Conservation (phyloP, 495 filamentous ascomycete species). For the Penicillium ochrochloron region DNA sequence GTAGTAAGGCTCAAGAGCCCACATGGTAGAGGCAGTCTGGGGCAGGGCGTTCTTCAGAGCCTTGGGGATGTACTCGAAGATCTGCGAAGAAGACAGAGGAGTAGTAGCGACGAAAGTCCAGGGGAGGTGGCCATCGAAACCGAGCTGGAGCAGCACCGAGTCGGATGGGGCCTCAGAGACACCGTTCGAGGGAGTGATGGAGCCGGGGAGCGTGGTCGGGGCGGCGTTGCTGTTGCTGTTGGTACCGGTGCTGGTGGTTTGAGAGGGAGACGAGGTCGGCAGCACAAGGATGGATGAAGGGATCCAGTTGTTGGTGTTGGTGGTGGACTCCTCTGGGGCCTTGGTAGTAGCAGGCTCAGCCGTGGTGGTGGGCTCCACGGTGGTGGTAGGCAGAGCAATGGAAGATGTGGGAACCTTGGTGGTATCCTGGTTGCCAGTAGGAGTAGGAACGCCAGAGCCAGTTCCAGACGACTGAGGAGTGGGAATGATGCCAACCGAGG, state of each 20-base stretch:
- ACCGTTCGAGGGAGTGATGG: constrained; percentile 70
- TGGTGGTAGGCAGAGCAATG: neutral
- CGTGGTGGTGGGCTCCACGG: constrained; percentile 27
- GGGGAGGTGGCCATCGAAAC: constrained; percentile 78
- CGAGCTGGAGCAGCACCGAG: constrained; percentile 77
- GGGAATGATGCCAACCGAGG: constrained; percentile 30
- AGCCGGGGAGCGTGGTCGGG: constrained; percentile 68
- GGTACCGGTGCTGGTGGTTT: constrained; percentile 39
- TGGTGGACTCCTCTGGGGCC: constrained; percentile 18
- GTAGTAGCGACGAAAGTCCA: constrained; percentile 79
- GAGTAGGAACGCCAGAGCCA: constrained; percentile 23
- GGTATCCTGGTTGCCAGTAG: constrained; percentile 16
- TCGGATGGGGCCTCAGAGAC: constrained; percentile 60
- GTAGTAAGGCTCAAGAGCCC: constrained; percentile 77
- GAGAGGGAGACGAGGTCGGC: constrained; percentile 32
- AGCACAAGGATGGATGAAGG: constrained; percentile 34
- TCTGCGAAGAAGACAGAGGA: constrained; percentile 75
- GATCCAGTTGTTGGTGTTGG: constrained; percentile 32
- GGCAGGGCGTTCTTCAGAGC: constrained; percentile 71
- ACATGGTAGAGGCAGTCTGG: constrained; percentile 59
- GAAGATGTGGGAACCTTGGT: constrained; percentile 15
- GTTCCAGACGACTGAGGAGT: constrained; percentile 25
- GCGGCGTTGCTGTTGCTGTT: constrained; percentile 28
- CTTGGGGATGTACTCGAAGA: constrained; percentile 79
- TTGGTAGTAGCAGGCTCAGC: constrained; percentile 26